Base-by-base conservation (phyloP, 1,139 yeast genomes). In the Nakaseomyces nivariensis region DNA sequence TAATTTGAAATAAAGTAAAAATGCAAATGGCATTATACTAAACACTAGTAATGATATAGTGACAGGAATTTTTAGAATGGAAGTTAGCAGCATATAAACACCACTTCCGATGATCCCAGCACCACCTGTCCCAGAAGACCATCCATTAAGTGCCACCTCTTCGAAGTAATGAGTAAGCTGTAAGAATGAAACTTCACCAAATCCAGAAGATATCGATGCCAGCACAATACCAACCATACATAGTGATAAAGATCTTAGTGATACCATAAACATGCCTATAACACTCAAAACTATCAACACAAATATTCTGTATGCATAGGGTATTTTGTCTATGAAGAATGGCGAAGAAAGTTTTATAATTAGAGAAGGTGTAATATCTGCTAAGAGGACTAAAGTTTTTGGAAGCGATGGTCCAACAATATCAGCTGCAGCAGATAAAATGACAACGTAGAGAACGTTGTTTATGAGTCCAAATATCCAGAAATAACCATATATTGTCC, bases 71-170 rank as follows among this genome's bases (percentile, higher is more conserved):
- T 74, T 67, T 13, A 79, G 48, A 66, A 81, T 71, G 0, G 85
- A 77, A 0, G 88, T 82, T 53, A 80, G 52, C 1, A 76, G 57
- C 67, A 82, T 57, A 56, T 74, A 82, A 6, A 72, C 61, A 46
- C 78, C 79, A 58, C 95, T 82, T 0, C 97, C 98, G 24, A 79
- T 76, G 3, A 90, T 67, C 0, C 97, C 97, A 0, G 98, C 97
- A 10, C 88, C 95, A 0, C 97, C 97, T 0, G 97, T 92, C 0
- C 98, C 98, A 11, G 89, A 78, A 37, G 95, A 85, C 78, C 94
- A 92, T 0, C 95, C 97, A 46, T 85, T 81, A 45, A 92, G 72
- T 3, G 96, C 75, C 22, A 68, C 63, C 34, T 75, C 74, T 22
- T 73, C 73, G 60, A 77, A 82, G 58, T 71, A 79, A 63, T 88